Percentiles rank a stretch among this genome's conserved stretches.
Conservation (phyloP, 805 yeast genomes). For the Kuraishia capsulata region DNA sequence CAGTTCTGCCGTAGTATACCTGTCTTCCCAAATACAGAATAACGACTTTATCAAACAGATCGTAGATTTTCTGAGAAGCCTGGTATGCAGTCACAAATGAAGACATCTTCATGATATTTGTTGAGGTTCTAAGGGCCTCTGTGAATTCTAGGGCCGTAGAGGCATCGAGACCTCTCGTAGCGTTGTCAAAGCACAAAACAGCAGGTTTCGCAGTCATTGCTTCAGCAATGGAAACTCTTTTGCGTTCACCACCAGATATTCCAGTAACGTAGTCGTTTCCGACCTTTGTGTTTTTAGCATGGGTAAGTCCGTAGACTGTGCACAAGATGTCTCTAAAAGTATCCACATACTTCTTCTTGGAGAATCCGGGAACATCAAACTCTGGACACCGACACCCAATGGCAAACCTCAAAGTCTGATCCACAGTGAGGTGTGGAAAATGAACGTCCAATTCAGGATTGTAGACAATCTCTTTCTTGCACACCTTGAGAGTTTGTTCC, state of each 20-base stretch:
- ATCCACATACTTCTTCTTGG: slow-evolving; percentile 30
- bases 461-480: slow-evolving; percentile 35
- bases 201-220: slow-evolving; percentile 45
- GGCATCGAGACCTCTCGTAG: slow-evolving; percentile 64
- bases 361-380: slow-evolving; percentile 32
- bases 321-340: slow-evolving; percentile 36
- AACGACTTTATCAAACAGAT: slow-evolving; percentile 51
- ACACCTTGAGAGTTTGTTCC: slow-evolving; percentile 34
- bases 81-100: slow-evolving; percentile 61
- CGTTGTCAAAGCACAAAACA: slow-evolving; percentile 58
- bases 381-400: slow-evolving; percentile 51
- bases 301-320: slow-evolving; percentile 48
- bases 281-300: slow-evolving; percentile 53
- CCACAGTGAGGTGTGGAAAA: slow-evolving; percentile 46
- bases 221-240: slow-evolving; percentile 64
- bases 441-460: slow-evolving; percentile 50
- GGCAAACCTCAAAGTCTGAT: slow-evolving; percentile 48
- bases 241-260: slow-evolving; percentile 67
- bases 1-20: slow-evolving; percentile 48
- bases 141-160: slow-evolving; percentile 63
- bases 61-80: slow-evolving; percentile 57
- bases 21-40: slow-evolving; percentile 54
- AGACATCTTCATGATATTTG: slow-evolving; percentile 46
- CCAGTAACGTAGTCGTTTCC: slow-evolving; percentile 64
- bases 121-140: slow-evolving; percentile 49